These are phyloP conservation scores for Leucogyrophana mollusca DNA, from an alignment of 768 basidiomycete species.

Conservation along the genomic window DNA sequence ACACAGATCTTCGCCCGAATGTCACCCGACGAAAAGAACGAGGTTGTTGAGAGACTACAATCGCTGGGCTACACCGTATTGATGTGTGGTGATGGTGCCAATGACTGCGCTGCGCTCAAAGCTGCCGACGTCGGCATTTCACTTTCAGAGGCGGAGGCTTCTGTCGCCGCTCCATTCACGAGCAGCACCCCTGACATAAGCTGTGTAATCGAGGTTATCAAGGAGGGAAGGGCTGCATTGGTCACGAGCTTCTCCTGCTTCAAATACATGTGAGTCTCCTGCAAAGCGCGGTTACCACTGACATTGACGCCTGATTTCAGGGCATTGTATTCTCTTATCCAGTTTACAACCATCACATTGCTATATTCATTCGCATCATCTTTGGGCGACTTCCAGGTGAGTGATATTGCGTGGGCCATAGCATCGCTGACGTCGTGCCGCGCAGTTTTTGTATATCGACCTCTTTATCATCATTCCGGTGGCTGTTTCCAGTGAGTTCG, in stretches of 20 bases:
- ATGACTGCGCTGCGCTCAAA: slow-evolving; percentile 97
- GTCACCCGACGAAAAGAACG: slow-evolving; percentile 99
- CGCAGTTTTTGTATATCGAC: slow-evolving; percentile 94
- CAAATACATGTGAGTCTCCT: slow-evolving; percentile 88
- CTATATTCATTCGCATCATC: slow-evolving; percentile 96
- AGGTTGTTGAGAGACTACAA: slow-evolving; percentile 93
- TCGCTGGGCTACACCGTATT: slow-evolving; percentile 92
- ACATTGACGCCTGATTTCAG: slow-evolving; percentile 40
- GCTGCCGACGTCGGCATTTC: slow-evolving; percentile 98
- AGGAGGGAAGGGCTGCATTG: slow-evolving; percentile 91
- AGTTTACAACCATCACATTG: slow-evolving; percentile 96
- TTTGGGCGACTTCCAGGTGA: slow-evolving; percentile 92
- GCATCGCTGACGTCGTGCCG: slow-evolving; percentile 6
- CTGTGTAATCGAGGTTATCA: slow-evolving; percentile 95
- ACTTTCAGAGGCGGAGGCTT: slow-evolving; percentile 96
- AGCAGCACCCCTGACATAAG: slow-evolving; percentile 91
- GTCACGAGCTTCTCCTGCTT: slow-evolving; percentile 99
- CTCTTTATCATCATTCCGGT: slow-evolving; percentile 97
- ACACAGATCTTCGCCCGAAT: slow-evolving; percentile 96
- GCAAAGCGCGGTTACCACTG: slow-evolving; percentile 2
- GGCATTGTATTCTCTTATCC: slow-evolving; percentile 98
- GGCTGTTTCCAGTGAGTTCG: slow-evolving; percentile 85
- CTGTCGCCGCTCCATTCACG: slow-evolving; percentile 97
- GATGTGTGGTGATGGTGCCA: slow-evolving; percentile 99
- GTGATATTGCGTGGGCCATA: slow-evolving; percentile 14